Conservation (phyloP, 306 rosid species). For the Cicer bijugum region DNA sequence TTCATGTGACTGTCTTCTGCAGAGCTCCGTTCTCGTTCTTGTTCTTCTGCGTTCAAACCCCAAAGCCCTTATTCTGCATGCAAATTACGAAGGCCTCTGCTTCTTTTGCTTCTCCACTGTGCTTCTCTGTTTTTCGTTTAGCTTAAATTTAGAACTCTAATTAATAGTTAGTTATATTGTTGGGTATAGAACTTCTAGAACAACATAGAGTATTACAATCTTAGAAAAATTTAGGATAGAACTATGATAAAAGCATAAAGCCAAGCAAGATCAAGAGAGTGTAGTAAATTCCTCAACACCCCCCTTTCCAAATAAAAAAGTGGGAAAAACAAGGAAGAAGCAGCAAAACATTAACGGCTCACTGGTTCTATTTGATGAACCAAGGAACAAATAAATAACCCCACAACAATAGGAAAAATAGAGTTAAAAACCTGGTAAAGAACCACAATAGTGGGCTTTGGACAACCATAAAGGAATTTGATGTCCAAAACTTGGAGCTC, state of each 20-base stretch:
- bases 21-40: no score
- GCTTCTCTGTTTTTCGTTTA: no score
- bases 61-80: no score
- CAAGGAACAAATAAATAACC: constrained; percentile 12
- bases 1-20: no score
- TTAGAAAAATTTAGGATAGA: background rate
- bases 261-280: background rate
- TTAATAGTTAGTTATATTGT: no score
- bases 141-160: no score
- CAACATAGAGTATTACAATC: background rate
- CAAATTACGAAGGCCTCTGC: no score
- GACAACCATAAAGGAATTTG: constrained; percentile 93
- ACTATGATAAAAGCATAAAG: constrained; percentile 9
- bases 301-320: background rate
- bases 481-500: constrained; percentile 99
- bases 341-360: constrained; percentile 19
- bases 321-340: background rate
- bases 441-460: constrained; percentile 95
- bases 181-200: no score
- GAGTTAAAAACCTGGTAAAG: constrained; percentile 78
- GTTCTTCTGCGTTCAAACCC: no score
- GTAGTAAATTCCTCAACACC: background rate
- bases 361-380: constrained; percentile 8
- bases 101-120: no score
- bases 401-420: constrained; percentile 27